A percentile compares a stretch with the other conserved stretches of the same genome.
phyloP scores from a whole-genome alignment of 305 asterid genomes.

The Fraxinus latifolia region DNA sequence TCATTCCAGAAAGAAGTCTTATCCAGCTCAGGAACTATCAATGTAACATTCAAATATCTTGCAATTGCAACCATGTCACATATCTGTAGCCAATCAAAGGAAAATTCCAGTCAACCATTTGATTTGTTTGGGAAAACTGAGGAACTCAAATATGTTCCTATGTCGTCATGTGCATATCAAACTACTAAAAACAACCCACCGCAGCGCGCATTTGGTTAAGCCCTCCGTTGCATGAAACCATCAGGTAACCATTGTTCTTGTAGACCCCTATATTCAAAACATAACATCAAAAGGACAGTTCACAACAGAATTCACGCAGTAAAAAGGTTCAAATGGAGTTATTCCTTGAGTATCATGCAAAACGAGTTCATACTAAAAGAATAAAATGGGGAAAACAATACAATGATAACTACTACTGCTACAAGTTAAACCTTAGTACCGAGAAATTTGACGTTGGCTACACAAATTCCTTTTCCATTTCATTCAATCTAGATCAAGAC shows the following conservation, averaged over 20 bases:
- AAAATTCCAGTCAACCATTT: not conserved
- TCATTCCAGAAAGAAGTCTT: constrained; percentile 96
- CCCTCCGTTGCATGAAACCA: constrained; percentile 97
- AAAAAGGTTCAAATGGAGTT: not conserved
- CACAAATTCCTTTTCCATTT: not conserved
- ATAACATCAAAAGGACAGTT: not conserved
- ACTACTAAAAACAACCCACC: constrained; percentile 45
- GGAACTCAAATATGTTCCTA: not conserved
- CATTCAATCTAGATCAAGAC: not conserved
- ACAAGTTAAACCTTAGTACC: not conserved
- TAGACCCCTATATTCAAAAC: constrained; percentile 59
- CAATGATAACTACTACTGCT: not conserved
- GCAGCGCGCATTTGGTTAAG: constrained; percentile 98
- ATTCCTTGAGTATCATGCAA: not conserved
- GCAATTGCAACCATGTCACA: constrained; percentile 98
- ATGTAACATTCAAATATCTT: constrained; percentile 77
- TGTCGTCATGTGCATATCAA: not conserved
- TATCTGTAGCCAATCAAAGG: constrained; percentile 43
- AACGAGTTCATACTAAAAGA: not conserved
- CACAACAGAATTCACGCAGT: not conserved
- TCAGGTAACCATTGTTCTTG: constrained; percentile 89
- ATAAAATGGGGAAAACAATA: not conserved
- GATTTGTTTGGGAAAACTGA: not conserved
- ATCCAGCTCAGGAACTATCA: constrained; percentile 89
- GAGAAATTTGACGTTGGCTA: not conserved